Conservation (phyloP, 1,284 basidiomycete genomes). For the Sanguinoderma infundibulare region DNA sequence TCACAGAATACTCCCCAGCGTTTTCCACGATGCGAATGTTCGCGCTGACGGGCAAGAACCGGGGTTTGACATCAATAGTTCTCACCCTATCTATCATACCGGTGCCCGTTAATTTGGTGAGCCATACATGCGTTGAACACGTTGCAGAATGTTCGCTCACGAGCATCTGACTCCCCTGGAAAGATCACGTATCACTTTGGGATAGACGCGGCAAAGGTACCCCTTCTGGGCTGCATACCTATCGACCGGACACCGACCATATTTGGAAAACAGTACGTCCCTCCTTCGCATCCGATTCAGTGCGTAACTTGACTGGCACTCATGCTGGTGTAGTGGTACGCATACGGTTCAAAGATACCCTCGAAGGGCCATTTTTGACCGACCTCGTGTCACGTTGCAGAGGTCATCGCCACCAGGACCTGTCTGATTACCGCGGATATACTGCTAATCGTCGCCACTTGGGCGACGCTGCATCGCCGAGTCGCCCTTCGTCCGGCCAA, state of each 20-base stretch:
- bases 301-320: neutral
- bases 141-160: neutral
- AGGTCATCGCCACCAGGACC: neutral
- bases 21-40: neutral
- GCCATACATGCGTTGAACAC: neutral
- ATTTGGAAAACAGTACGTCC: neutral
- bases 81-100: neutral
- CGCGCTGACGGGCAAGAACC: neutral
- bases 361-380: neutral
- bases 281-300: no score
- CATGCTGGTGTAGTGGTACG: neutral
- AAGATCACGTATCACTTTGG: neutral
- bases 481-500: neutral
- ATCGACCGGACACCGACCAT: neutral
- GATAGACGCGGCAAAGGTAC: neutral
- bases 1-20: neutral
- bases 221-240: neutral
- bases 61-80: neutral
- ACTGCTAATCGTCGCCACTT: neutral
- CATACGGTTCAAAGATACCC: neutral
- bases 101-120: neutral
- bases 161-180: neutral
- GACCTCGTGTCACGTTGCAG: neutral
- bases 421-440: neutral
- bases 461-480: neutral